Evolutionary conservation across 192 early-diverging fungal species (phyloP).

Genomic region (Rhizophagus clarus): DNA sequence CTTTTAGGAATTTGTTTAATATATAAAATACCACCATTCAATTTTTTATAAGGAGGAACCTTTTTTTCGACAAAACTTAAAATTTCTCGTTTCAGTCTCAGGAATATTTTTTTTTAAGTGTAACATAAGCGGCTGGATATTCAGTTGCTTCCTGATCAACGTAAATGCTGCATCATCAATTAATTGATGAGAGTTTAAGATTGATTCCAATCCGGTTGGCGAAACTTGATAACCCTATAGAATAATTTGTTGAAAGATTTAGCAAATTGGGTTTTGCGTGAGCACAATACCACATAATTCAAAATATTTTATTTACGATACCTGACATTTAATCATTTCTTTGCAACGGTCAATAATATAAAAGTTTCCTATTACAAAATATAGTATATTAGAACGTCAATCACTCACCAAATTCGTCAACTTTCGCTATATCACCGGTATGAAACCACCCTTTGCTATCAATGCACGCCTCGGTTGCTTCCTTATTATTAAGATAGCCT

Average conservation of each 20-base stretch:
- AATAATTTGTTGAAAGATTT: no score
- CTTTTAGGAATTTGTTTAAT: constrained; percentile 75
- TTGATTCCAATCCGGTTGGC: constrained; percentile 83
- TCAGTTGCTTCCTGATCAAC: constrained; percentile 69
- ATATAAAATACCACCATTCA: constrained; percentile 78
- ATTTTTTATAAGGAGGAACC: constrained; percentile 71
- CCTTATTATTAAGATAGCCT: no score
- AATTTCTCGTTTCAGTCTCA: constrained; percentile 50
- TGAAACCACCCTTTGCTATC: no score
- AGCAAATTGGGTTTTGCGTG: no score
- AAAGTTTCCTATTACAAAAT: constrained; percentile 45
- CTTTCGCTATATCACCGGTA: no score
- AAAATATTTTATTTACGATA: constrained; percentile 35
- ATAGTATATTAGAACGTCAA: no score
- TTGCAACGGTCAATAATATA: constrained; percentile 78
- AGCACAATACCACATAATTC: no score
- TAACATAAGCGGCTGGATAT: constrained; percentile 77
- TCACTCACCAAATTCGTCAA: constrained; percentile 54
- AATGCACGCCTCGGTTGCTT: no score
- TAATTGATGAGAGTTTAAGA: constrained; percentile 67
- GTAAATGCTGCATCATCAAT: constrained; percentile 72
- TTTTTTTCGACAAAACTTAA: constrained; percentile 57
- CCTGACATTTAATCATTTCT: constrained; percentile 94
- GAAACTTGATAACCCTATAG: constrained; percentile 66
- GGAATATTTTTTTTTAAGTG: constrained; percentile 47